These are phyloP conservation scores for Phialophora macrospora DNA, from an alignment of 2,329 filamentous ascomycete species.

Conservation along the genomic window DNA sequence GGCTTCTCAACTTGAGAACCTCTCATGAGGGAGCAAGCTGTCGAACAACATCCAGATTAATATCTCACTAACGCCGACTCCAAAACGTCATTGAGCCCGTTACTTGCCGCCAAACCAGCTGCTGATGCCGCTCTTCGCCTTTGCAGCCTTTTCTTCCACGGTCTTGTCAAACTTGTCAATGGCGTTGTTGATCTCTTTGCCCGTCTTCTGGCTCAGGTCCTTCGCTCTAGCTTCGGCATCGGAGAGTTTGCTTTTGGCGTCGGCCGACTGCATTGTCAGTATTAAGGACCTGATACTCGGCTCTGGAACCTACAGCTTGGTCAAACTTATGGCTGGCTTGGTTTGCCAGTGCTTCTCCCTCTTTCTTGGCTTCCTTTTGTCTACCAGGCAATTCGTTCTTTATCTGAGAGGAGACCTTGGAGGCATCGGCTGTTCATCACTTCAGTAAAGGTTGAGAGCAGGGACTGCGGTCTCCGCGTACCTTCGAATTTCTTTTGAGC, in stretches of 20 bases:
- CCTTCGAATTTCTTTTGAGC: slow-evolving; percentile 88
- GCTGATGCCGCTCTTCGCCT: slow-evolving; percentile 82
- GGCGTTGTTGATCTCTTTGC: slow-evolving; percentile 55
- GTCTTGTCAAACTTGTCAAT: slow-evolving; percentile 82
- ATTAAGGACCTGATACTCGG: not conserved
- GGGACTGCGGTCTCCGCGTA: slow-evolving; percentile 52
- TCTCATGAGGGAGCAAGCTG: not conserved
- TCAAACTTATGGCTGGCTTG: slow-evolving; percentile 71
- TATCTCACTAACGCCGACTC: slow-evolving; percentile 27
- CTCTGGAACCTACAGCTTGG: slow-evolving; percentile 62
- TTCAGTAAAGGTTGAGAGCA: not conserved
- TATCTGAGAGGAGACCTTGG: slow-evolving; percentile 69
- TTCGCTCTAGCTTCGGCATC: slow-evolving; percentile 69
- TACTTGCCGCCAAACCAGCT: slow-evolving; percentile 76
- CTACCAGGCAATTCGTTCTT: slow-evolving; percentile 69
- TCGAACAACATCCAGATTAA: slow-evolving; percentile 17
- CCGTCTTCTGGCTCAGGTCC: slow-evolving; percentile 68
- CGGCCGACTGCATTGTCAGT: slow-evolving; percentile 43
- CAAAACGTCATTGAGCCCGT: slow-evolving; percentile 5
- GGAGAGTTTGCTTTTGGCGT: slow-evolving; percentile 57
- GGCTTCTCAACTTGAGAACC: slow-evolving; percentile 7
- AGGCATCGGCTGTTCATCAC: slow-evolving; percentile 70
- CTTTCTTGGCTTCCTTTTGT: slow-evolving; percentile 67
- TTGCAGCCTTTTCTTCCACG: slow-evolving; percentile 75
- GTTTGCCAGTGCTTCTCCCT: slow-evolving; percentile 65